Conservation (phyloP, 768 basidiomycete genomes). For the Mycena leptocephala region DNA sequence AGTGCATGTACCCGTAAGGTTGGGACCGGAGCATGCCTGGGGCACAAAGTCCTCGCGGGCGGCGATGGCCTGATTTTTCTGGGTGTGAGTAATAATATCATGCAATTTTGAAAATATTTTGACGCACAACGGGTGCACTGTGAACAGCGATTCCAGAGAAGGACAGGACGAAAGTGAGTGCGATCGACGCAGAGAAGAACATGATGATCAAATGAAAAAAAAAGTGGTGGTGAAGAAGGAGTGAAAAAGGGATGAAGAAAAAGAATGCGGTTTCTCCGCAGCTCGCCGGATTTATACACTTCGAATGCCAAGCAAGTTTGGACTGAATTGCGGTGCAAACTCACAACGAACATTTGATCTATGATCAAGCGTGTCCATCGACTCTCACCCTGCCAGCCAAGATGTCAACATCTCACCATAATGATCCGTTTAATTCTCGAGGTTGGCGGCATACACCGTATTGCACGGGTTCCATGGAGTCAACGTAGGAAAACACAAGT, state of each 20-base stretch:
- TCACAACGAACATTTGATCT: background rate
- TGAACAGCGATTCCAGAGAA: conserved; percentile 25
- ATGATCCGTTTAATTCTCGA: too few species aligned
- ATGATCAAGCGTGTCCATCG: background rate
- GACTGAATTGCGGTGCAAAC: background rate
- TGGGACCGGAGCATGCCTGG: conserved; percentile 17
- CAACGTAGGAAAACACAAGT: too few species aligned
- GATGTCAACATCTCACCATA: too few species aligned
- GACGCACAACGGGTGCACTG: conserved; percentile 30
- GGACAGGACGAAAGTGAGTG: conserved; percentile 24
- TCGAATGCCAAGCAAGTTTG: background rate
- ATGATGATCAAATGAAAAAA: conserved; percentile 30
- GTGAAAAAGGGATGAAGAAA: conserved; percentile 9
- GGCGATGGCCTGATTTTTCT: background rate
- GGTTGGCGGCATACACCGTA: too few species aligned
- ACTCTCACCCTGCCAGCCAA: too few species aligned
- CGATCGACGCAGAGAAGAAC: conserved; percentile 36
- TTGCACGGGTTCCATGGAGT: too few species aligned
- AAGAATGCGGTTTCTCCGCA: background rate
- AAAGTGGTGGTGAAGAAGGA: background rate
- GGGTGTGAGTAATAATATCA: background rate
- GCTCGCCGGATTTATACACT: background rate
- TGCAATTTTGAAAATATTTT: background rate
- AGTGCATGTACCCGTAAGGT: conserved; percentile 10
- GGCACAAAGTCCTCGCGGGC: conserved; percentile 8